Base-by-base conservation (phyloP, 2,329 filamentous ascomycete genomes). In the Trichoderma citrinoviride region DNA sequence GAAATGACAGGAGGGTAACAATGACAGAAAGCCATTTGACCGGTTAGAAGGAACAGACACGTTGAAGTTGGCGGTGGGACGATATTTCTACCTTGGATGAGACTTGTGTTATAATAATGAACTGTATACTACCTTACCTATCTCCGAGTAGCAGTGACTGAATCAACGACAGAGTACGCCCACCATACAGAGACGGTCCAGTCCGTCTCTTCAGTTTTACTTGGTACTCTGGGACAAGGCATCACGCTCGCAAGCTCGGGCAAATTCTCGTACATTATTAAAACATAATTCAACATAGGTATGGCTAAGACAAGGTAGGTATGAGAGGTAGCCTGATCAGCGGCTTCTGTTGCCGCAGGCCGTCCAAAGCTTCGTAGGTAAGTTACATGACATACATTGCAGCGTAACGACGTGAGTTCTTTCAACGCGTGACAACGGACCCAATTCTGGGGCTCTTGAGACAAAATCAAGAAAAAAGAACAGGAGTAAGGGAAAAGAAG, bases 351-450 rank as follows among this genome's bases (percentile, higher is more conserved):
- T 19, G 47, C 58, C 58, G 47, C 49, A 10, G 33, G 33, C 33
- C 8, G 33, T 37, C 33, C 33, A 37, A 37, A 19, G 40, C 52
- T 46, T 43, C n/a, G 49, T 19, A 41, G 33, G 10, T 33, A 54
- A 44, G 58, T 61, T 53, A 62, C 58, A 62, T 62, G 58, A 62
- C 49, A 62, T 52, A 62, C 58, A 62, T 62, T 54, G 58, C 49
- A 54, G 58, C 58, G 40, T 62, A 37, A 50, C 58, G 37, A 54
- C 58, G 53, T 62, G 40, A 62, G 44, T 46, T 60, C 57, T 61
- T 61, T 44, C 43, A 43, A 46, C 58, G 49, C 58, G 52, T 62
- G 37, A 62, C 58, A 62, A 52, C 40, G 19, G 47, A 54, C 49
- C 58, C 58, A 17, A 17, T 44, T 62, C n/a, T 54, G 47, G 58